Percentiles rank a stretch among this genome's conserved stretches.
These are phyloP conservation scores for Trematosphaeria pertusa DNA, from an alignment of 2,329 filamentous ascomycete species.

Conservation along the genomic window DNA sequence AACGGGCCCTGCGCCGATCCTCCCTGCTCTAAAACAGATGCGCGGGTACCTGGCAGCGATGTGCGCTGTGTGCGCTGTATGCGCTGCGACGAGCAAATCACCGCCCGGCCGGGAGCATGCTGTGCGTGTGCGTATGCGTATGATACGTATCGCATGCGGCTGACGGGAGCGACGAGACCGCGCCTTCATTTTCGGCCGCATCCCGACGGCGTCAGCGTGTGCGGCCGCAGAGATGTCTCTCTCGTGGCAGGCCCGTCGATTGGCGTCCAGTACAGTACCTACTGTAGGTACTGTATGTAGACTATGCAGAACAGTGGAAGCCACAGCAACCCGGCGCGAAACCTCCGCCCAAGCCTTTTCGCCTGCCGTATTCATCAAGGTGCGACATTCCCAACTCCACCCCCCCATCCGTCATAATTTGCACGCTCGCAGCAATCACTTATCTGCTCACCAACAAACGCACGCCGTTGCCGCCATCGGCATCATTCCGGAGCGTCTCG, in stretches of 20 bases:
- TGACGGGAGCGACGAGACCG: conserved; percentile 9
- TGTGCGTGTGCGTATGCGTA: too few species aligned
- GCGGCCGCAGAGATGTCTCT: neutral
- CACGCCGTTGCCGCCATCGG: neutral
- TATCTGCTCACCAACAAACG: too few species aligned
- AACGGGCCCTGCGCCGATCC: conserved; percentile 40
- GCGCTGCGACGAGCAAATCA: too few species aligned
- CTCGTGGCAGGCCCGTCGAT: neutral
- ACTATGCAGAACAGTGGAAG: conserved; percentile 15
- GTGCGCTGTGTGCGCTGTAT: conserved; percentile 15
- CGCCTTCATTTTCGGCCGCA: neutral
- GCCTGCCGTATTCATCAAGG: conserved; percentile 22
- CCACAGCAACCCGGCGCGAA: conserved; percentile 12
- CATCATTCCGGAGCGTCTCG: neutral
- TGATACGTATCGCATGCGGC: too few species aligned
- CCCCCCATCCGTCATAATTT: conserved; percentile 12
- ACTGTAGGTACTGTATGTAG: too few species aligned
- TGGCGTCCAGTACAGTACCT: too few species aligned
- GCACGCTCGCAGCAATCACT: neutral
- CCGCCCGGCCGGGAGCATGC: conserved; percentile 6
- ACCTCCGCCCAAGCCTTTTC: conserved; percentile 17
- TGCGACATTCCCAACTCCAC: conserved; percentile 26
- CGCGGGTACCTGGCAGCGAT: conserved; percentile 38
- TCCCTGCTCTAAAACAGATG: conserved; percentile 33
- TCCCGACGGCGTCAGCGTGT: conserved; percentile 5